Percentiles rank a stretch among this genome's conserved stretches.
phyloP scores from a whole-genome alignment of 2,329 filamentous ascomycete species.

The Venturia aucupariae region DNA sequence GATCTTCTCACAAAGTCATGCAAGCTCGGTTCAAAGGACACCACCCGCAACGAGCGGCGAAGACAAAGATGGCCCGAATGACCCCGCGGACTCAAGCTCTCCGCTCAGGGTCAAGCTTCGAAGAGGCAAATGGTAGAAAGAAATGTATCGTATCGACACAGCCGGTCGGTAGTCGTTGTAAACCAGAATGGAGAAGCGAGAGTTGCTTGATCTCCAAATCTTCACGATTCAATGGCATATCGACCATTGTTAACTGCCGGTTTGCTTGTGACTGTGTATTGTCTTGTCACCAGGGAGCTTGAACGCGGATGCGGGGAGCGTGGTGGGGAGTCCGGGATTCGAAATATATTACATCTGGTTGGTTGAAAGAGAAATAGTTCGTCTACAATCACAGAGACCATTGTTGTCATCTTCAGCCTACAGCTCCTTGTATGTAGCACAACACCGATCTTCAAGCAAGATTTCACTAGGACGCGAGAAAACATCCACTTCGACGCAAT shows the following conservation, averaged over 20 bases:
- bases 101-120: neutral
- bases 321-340: neutral
- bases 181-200: neutral
- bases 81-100: neutral
- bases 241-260: neutral
- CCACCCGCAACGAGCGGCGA: neutral
- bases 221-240: neutral
- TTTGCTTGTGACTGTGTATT: neutral
- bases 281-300: neutral
- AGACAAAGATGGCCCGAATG: slow-evolving; percentile 1
- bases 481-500: too few species aligned
- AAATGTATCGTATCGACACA: neutral
- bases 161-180: neutral
- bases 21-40: slow-evolving; percentile 1
- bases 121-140: neutral
- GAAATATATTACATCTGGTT: neutral
- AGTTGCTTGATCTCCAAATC: neutral
- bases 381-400: too few species aligned
- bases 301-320: neutral
- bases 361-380: neutral
- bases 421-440: too few species aligned
- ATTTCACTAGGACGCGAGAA: too few species aligned
- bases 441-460: too few species aligned
- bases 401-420: too few species aligned
- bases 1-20: neutral